Conservation (phyloP, 805 yeast species). For the Alloascoidea hylecoeti region DNA sequence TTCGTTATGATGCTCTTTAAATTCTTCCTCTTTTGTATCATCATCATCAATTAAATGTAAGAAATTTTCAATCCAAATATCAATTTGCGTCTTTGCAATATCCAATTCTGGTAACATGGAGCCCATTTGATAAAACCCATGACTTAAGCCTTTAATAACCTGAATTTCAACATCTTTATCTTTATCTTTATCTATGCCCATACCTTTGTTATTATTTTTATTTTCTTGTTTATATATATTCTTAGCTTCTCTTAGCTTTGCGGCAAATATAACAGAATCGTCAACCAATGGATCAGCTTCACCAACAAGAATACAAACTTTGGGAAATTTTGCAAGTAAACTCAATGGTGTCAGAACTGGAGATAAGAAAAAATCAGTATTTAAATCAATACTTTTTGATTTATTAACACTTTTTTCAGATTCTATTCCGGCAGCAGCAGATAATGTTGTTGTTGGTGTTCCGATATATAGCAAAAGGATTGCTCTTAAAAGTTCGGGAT, state of each 20-base stretch:
- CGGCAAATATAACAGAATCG: conserved; percentile 16
- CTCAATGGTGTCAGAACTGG: conserved; percentile 14
- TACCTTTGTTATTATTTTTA: conserved; percentile 5
- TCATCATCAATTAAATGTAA: conserved; percentile 1
- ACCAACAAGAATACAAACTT: conserved; percentile 15
- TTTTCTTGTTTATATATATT: too few relatives aligned
- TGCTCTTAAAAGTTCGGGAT: conserved; percentile 12
- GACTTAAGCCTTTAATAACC: conserved; percentile 13
- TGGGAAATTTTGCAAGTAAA: conserved; percentile 13
- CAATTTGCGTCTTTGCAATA: conserved; percentile 10
- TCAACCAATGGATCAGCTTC: conserved; percentile 18
- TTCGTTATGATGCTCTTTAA: too few relatives aligned
- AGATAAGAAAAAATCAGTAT: conserved; percentile 14
- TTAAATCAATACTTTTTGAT: conserved; percentile 8
- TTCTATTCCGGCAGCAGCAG: too few relatives aligned
- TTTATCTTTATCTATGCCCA: conserved; percentile 4
- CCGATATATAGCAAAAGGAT: conserved; percentile 1
- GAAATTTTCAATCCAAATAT: conserved; percentile 11
- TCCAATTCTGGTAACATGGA: conserved; percentile 14
- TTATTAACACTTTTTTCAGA: not conserved
- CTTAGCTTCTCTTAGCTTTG: conserved; percentile 14
- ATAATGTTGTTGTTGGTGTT: too few relatives aligned
- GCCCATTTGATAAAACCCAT: conserved; percentile 13
- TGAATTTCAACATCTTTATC: conserved; percentile 12
- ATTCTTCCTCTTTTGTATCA: not conserved